phyloP scores from a whole-genome alignment of 169 alveolate genomes.

The Eimeria falciformis region DNA sequence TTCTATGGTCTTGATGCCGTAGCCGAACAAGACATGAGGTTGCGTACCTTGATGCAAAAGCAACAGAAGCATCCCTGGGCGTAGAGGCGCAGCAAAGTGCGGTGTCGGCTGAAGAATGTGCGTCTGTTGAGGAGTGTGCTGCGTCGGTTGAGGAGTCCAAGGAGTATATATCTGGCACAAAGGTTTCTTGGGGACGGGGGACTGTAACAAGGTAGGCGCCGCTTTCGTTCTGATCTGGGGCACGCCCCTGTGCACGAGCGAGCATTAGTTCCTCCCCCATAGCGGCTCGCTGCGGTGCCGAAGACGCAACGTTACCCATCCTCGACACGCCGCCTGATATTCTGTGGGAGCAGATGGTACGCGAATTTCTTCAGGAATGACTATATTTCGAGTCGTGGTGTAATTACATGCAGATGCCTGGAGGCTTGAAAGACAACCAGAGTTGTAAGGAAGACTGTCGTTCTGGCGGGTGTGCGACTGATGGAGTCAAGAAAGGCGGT shows the following conservation, averaged over 20 bases:
- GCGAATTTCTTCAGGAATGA: background rate
- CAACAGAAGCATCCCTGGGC: background rate
- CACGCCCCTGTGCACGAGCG: constrained; percentile 36
- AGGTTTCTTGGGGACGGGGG: constrained; percentile 1
- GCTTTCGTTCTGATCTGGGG: constrained; percentile 33
- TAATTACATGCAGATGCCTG: background rate
- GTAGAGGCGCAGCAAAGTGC: constrained; percentile 57
- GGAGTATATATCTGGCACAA: constrained; percentile 6
- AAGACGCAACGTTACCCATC: constrained; percentile 66
- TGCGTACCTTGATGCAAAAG: constrained; percentile 60
- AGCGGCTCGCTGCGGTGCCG: constrained; percentile 61
- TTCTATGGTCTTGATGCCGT: too few species aligned
- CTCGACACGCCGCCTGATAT: background rate
- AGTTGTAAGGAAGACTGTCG: background rate
- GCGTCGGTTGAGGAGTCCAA: background rate
- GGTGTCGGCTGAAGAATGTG: constrained; percentile 21
- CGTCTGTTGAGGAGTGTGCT: background rate
- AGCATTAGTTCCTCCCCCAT: constrained; percentile 46
- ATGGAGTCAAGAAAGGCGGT: background rate
- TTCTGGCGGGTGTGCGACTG: constrained; percentile 17
- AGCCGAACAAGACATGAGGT: background rate
- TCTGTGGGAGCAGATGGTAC: background rate
- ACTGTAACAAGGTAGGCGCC: constrained; percentile 38
- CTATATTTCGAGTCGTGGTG: background rate
- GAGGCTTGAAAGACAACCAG: background rate